A percentile compares a stretch with the other conserved stretches of the same genome.
Evolutionary conservation across 1,284 basidiomycete genomes (phyloP).

Genomic region (Apiotrichum porosum): DNA sequence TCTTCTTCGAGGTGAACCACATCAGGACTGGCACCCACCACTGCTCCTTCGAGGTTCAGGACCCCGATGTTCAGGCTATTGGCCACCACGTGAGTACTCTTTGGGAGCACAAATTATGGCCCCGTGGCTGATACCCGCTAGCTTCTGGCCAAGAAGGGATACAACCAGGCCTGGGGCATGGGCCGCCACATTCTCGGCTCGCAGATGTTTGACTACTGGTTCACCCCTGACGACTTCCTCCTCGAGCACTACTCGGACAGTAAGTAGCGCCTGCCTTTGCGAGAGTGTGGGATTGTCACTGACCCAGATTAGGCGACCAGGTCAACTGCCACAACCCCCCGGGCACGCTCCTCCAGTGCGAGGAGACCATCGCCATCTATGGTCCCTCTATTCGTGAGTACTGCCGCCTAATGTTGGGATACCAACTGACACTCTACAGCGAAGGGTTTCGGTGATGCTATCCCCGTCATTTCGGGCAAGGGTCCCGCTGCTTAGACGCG

Average conservation of each 20-base stretch:
- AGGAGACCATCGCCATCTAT: constrained; percentile 11
- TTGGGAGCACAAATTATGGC: too few species aligned
- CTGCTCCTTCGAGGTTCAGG: constrained; percentile 23
- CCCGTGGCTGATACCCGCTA: constrained; percentile 15
- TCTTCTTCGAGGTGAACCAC: constrained; percentile 19
- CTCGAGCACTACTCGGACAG: constrained; percentile 27
- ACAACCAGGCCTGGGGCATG: constrained; percentile 22
- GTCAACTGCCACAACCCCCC: constrained; percentile 17
- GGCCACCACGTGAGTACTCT: constrained; percentile 10
- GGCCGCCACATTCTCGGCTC: constrained; percentile 27
- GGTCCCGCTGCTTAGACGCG: too few species aligned
- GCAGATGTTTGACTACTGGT: constrained; percentile 29
- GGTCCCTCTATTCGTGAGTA: constrained; percentile 13
- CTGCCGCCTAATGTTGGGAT: too few species aligned
- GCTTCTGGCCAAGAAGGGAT: constrained; percentile 11
- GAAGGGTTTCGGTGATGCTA: too few species aligned
- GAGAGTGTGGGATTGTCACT: too few species aligned
- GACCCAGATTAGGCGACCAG: too few species aligned
- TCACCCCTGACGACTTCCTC: constrained; percentile 21
- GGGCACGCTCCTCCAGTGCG: not conserved
- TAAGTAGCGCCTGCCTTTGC: too few species aligned
- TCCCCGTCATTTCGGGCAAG: too few species aligned
- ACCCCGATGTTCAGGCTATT: constrained; percentile 22
- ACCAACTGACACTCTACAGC: too few species aligned
- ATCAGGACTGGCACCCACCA: constrained; percentile 14